Evolutionary conservation across 805 yeast genomes (phyloP), one percentile per base, ranked within the genome.

Genomic region (Myxozyma neotropica): DNA sequence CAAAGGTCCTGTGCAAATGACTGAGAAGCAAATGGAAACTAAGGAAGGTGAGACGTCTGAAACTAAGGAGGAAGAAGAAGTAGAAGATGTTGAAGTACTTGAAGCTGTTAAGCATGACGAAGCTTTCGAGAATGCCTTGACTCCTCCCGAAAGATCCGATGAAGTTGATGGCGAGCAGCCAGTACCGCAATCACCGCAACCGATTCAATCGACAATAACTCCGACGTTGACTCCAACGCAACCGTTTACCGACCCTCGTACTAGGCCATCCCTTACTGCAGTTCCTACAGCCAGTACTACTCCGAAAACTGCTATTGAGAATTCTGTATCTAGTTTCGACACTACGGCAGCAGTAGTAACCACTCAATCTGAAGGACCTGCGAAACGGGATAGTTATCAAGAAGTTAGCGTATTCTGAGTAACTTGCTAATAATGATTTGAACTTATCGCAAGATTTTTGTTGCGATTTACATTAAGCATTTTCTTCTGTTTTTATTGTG

Each of bases 331-430:
- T 38, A 38, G 21, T 38, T 4, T 2, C 2, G 21, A 38, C 4
- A 38, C 23, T 15, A 2, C 43, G 4, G n/a, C 46, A 24, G 29
- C 46, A 21, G 27, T 2, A 6, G 17, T 5, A 7, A 38, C 21
- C 21, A n/a, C 15, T n/a, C 38, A 47, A 40, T 3, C 27, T 4
- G 45, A 36, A 13, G 13, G 24, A 10, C 4, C 45, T 13, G 31
- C 61, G 21, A 59, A 56, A 19, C 53, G 64, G 15, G 53, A 59
- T 26, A 59, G 64, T 29, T 35, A 17, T 13, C 54, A 55, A 13
- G 60, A 56, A 40, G 60, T 59, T 13, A 52, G 55, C 29, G 64
- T 54, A 12, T 55, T 59, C 23, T 59, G 39, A 56, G 29, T 15
- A 44, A 42, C 12, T 12, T 6, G n/a, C 12, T 10, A 17, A 43